phyloP scores from a whole-genome alignment of 148 eudicot species.

The Polygonum aviculare region DNA sequence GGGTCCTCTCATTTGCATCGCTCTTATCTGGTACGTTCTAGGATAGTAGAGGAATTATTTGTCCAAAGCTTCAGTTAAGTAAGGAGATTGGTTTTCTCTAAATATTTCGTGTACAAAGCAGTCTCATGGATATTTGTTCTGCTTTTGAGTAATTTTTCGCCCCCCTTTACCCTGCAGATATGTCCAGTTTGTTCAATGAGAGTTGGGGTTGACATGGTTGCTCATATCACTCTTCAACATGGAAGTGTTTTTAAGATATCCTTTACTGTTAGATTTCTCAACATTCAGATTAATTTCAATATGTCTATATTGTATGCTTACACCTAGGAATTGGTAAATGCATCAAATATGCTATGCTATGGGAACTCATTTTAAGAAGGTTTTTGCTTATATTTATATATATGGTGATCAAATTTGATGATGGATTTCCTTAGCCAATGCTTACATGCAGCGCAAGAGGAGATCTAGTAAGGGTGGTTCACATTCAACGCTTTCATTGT shows the following conservation, averaged over 20 bases:
- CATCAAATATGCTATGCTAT: not conserved
- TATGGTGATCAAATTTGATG: not conserved
- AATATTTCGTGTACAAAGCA: not conserved
- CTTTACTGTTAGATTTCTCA: slow-evolving; percentile 25
- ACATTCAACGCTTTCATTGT: slow-evolving; percentile 64
- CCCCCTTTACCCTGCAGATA: slow-evolving; percentile 46
- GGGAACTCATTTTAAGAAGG: not conserved
- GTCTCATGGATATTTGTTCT: not conserved
- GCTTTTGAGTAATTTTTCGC: not conserved
- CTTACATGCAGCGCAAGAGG: slow-evolving; percentile 91
- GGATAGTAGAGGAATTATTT: not conserved
- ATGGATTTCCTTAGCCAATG: slow-evolving; percentile 55
- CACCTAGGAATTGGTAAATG: not conserved
- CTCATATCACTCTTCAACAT: slow-evolving; percentile 90
- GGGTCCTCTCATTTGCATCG: not conserved
- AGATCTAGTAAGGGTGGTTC: slow-evolving; percentile 68
- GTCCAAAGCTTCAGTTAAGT: not conserved
- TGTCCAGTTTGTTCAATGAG: slow-evolving; percentile 93
- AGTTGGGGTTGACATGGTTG: slow-evolving; percentile 94
- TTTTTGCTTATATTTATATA: not conserved
- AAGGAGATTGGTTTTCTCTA: not conserved
- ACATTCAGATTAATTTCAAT: not conserved
- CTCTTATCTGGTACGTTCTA: not conserved
- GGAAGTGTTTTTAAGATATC: slow-evolving; percentile 93
- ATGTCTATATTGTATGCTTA: not conserved